Evolutionary conservation across 371 early-diverging fungal species (phyloP), one percentile per base, ranked within the genome.

Genomic region (Rhizopus delemar): DNA sequence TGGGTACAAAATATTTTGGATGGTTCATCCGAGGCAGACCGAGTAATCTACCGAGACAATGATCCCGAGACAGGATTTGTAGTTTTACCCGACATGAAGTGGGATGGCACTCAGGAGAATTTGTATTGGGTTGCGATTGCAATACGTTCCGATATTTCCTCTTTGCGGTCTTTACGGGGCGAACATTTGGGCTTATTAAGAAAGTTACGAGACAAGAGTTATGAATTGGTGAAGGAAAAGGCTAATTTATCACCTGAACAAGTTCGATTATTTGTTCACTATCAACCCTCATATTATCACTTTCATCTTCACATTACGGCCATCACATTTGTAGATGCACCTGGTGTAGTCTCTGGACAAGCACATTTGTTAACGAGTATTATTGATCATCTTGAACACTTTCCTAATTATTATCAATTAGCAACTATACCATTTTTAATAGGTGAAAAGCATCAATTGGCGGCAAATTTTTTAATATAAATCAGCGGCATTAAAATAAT

Each of bases 211-310:
- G 57, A 71, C 6, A 81, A 76, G 34, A 72, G 83, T 9, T 62
- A 69, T 8, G 45, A 59, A 1, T 63, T 84, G 15, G 86, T 84
- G 0, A 69, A 75, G 16, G 71, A 78, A 41, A 78, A 74, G 13
- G 82, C 73, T 59, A 66, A 73, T 3, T 45, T 81, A 8, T 59
- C 63, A 3, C 53, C 74, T 0, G 69, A 84, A 46, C 78, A 90
- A 51, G 68, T 94, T 12, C 77, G 90, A 28, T 58, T 93, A 29
- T 93, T 87, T 69, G 68, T 93, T 8, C 94, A 94, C 69, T 93
- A 94, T 68, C 92, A 87, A 56, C 94, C 94, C 1, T 86, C 89
- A 5, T 94, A 94, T 66, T 94, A 90, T 57, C 90, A 90, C 56
- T 86, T 92, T 41, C 94, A 94, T 67, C 78, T 94, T 13, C 93